Evolutionary conservation across 1,284 basidiomycete species (phyloP), one percentile per base, ranked within the genome.

Genomic region (Ustilago tritici): DNA sequence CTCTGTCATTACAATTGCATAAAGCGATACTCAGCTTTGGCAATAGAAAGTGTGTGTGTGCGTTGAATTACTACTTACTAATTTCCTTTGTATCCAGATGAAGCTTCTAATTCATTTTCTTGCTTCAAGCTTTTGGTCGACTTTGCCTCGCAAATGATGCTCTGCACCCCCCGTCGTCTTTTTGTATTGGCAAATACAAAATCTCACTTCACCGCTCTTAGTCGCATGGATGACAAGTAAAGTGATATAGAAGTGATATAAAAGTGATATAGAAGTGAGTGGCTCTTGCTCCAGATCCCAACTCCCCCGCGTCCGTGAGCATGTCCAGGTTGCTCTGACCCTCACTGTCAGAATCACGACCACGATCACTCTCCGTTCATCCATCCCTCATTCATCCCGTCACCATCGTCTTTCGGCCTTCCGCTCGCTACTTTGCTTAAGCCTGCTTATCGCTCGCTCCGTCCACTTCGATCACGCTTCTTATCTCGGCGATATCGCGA

Each of bases 131-230:
- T n/a, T 14, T 41, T 12, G 7, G 14, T 41, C 40, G 43, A n/a
- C 43, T 46, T 46, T 8, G 7, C 14, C 12, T 38, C 4, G 15
- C 10, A 15, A 28, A 28, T 3, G 23, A 28, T 28, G 23, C 23
- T 28, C 23, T 28, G 23, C 23, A 28, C 23, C 0, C 23, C 23
- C 23, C 23, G 23, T 28, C 3, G 23, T 28, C 23, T 34, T 46
- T 58, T 28, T 6, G 12, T 43, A 46, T 43, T 11, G 40, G 12
- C 8, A 36, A 60, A 36, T 60, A 60, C 58, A 60, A 28, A 28
- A 41, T 5, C 14, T 10, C 2, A 40, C 54, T 40, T 56, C 36
- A 28, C 54, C 36, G 4, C 23, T 28, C 23, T 28, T 28, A 28
- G 23, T 28, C 23, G 23, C 23, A 28, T 28, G 23, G 23, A 23